These are phyloP conservation scores for Coprinopsis marcescibilis DNA, from an alignment of 768 basidiomycete species.

Conservation along the genomic window DNA sequence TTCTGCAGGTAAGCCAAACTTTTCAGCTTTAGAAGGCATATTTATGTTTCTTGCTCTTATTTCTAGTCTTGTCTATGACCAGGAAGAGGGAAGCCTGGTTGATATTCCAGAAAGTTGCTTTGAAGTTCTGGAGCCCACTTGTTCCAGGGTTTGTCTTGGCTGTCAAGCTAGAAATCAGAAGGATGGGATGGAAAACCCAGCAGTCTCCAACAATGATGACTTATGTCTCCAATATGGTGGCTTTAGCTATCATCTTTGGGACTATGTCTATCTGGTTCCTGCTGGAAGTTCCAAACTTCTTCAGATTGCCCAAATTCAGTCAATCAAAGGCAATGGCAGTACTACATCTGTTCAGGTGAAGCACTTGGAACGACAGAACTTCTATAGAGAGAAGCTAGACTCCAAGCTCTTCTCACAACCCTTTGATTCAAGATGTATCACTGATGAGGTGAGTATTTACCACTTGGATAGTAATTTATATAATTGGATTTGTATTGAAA, in stretches of 20 bases:
- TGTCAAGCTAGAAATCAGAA: constrained; percentile 19
- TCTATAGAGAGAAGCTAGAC: constrained; percentile 22
- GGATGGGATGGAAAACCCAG: not conserved
- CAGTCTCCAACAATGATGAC: constrained; percentile 11
- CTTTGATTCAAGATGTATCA: constrained; percentile 16
- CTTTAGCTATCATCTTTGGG: no score
- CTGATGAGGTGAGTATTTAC: constrained; percentile 36
- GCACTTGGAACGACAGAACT: constrained; percentile 42
- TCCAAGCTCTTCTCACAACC: not conserved
- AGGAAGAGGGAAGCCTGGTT: constrained; percentile 38
- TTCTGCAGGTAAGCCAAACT: constrained; percentile 43
- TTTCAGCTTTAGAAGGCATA: not conserved
- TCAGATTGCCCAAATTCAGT: constrained; percentile 38
- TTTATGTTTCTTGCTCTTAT: not conserved
- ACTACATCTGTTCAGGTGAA: constrained; percentile 29
- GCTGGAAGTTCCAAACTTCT: constrained; percentile 25
- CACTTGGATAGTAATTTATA: constrained; percentile 16
- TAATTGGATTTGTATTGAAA: not conserved
- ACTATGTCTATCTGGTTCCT: constrained; percentile 54
- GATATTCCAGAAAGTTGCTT: constrained; percentile 28
- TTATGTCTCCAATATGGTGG: constrained; percentile 52
- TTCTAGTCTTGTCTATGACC: constrained; percentile 47
- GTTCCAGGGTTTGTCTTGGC: not conserved
- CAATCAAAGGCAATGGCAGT: constrained; percentile 13
- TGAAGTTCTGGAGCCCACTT: not conserved